Evolutionary conservation across 768 basidiomycete species (phyloP).

Genomic region (Calocera viscosa): DNA sequence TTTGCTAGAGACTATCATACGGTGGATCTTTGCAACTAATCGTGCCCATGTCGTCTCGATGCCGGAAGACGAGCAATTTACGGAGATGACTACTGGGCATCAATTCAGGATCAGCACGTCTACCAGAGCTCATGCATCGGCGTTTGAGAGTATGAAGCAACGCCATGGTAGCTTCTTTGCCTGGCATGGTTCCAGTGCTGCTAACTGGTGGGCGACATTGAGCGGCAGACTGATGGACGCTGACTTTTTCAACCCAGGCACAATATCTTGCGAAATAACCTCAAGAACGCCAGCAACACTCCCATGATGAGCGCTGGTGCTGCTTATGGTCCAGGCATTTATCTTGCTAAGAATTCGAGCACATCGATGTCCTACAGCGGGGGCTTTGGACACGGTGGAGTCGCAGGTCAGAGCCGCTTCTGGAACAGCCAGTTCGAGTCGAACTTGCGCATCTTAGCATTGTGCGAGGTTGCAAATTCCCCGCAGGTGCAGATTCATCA

Average conservation of each 20-base stretch:
- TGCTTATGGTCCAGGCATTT: neutral
- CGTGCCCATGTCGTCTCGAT: neutral
- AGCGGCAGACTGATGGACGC: neutral
- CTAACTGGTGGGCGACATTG: conserved; percentile 4
- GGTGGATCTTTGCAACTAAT: conserved; percentile 4
- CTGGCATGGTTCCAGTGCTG: neutral
- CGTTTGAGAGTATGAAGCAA: conserved; percentile 3
- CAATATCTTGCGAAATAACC: neutral
- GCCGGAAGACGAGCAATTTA: neutral
- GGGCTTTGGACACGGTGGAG: neutral
- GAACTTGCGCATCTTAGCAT: neutral
- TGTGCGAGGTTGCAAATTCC: neutral
- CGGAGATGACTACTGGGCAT: neutral
- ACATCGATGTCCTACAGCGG: neutral
- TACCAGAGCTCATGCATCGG: neutral
- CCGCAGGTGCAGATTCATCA: neutral
- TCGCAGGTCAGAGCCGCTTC: neutral
- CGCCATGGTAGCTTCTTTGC: conserved; percentile 1
- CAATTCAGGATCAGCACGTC: conserved; percentile 2
- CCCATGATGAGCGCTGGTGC: neutral
- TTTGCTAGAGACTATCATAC: neutral
- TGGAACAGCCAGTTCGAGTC: neutral
- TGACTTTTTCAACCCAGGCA: neutral
- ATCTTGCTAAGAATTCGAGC: conserved; percentile 5
- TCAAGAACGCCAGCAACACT: neutral